Evolutionary conservation across 2,329 filamentous ascomycete species (phyloP).

Genomic region (Colletotrichum melonis): DNA sequence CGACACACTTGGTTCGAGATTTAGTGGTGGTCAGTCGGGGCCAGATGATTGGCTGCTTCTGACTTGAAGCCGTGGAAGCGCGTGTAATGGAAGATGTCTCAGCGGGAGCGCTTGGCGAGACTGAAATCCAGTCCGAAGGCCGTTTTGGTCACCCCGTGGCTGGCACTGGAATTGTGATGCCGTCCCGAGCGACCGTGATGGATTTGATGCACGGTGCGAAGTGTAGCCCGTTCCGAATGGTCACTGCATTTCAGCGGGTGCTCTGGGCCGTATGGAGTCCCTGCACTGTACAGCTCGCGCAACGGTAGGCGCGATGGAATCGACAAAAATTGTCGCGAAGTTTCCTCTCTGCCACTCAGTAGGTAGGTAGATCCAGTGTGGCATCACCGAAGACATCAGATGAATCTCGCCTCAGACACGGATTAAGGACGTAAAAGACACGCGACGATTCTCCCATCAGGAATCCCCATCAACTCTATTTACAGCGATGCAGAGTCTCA

Average conservation of each 20-base stretch:
- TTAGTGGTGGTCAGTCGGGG: neutral
- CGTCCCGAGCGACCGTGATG: slow-evolving; percentile 22
- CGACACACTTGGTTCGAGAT: neutral
- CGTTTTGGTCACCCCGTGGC: slow-evolving; percentile 1
- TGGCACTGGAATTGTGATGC: slow-evolving; percentile 24
- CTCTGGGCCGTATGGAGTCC: neutral
- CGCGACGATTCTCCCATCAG: neutral
- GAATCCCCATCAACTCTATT: neutral
- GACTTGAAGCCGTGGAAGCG: neutral
- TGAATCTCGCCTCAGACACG: neutral
- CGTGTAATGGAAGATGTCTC: neutral
- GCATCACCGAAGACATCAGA: neutral
- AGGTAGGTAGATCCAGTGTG: neutral
- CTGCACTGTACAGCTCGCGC: slow-evolving; percentile 2
- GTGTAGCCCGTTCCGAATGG: neutral
- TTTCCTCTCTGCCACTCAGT: neutral
- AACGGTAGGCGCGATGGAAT: neutral
- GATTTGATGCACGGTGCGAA: slow-evolving; percentile 28
- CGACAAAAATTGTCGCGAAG: neutral
- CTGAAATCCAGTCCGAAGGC: neutral
- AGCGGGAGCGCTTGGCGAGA: neutral
- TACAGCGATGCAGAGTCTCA: neutral
- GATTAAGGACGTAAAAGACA: neutral
- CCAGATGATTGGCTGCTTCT: neutral
- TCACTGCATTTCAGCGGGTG: neutral